These are phyloP conservation scores for Perilla frutescens DNA, from an alignment of 257 asterid genomes.

Conservation along the genomic window DNA sequence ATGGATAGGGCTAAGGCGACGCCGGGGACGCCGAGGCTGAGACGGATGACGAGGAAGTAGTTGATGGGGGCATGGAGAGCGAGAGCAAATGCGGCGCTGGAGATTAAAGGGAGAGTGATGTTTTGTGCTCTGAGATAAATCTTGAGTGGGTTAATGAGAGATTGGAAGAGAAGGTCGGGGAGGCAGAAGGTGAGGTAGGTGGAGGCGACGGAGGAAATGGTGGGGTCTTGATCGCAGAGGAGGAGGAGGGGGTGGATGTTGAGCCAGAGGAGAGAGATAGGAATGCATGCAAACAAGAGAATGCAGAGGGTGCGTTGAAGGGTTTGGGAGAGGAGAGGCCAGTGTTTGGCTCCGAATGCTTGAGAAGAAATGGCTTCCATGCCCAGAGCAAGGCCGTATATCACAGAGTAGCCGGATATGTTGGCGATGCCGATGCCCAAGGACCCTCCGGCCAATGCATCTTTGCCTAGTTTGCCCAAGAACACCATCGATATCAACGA, in stretches of 20 bases:
- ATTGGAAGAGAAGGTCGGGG: constrained; percentile 60
- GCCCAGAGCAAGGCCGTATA: constrained; percentile 74
- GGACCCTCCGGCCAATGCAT: constrained; percentile 77
- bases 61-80: constrained; percentile 60
- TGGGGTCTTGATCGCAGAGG: constrained; percentile 55
- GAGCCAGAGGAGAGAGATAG: constrained; percentile 71
- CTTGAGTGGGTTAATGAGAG: constrained; percentile 62
- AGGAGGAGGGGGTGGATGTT: constrained; percentile 59
- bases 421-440: constrained; percentile 74
- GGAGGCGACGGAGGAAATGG: constrained; percentile 60
- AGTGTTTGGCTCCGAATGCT: constrained; percentile 77
- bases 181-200: constrained; percentile 56
- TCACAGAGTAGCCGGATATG: constrained; percentile 73
- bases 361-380: constrained; percentile 75
- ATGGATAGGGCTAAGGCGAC: constrained; percentile 46
- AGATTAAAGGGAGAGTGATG: constrained; percentile 56
- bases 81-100: constrained; percentile 50
- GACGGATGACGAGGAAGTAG: constrained; percentile 38
- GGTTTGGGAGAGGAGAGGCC: constrained; percentile 55
- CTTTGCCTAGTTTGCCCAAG: constrained; percentile 70
- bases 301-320: constrained; percentile 59
- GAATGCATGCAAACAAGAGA: constrained; percentile 55
- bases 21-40: constrained; percentile 60
- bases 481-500: constrained; percentile 70
- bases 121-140: constrained; percentile 63